These are phyloP conservation scores for Leccinum arenicola DNA, from an alignment of 768 basidiomycete species.

Conservation along the genomic window DNA sequence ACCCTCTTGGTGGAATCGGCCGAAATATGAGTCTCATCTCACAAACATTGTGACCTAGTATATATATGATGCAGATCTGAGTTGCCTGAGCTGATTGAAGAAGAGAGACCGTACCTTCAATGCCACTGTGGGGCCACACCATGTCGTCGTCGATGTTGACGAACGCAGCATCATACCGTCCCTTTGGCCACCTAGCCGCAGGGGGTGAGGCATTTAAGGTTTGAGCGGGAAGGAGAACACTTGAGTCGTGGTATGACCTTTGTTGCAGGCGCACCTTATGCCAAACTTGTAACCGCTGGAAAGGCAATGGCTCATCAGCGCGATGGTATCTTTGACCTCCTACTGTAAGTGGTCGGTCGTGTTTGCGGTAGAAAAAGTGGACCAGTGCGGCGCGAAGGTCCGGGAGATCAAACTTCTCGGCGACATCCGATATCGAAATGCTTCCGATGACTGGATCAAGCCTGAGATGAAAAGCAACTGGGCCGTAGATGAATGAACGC, in stretches of 20 bases:
- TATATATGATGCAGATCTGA: too few relatives aligned
- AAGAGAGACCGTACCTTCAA: slow-evolving; percentile 4
- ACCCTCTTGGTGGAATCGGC: too few relatives aligned
- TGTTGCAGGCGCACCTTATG: slow-evolving; percentile 5
- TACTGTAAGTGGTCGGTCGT: not conserved
- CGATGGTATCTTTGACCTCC: slow-evolving; percentile 1
- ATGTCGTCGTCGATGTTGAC: slow-evolving; percentile 12
- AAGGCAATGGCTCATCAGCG: slow-evolving; percentile 18
- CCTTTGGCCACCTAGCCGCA: slow-evolving; percentile 16
- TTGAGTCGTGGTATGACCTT: slow-evolving; percentile 13
- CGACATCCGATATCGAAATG: too few relatives aligned
- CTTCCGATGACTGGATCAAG: too few relatives aligned
- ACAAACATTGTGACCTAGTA: slow-evolving; percentile 10
- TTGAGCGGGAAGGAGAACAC: not conserved
- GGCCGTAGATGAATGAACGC: too few relatives aligned
- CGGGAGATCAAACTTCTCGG: too few relatives aligned
- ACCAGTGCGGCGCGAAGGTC: slow-evolving; percentile 28
- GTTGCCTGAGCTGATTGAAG: too few relatives aligned
- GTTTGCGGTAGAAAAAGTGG: slow-evolving; percentile 12
- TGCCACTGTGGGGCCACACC: slow-evolving; percentile 13
- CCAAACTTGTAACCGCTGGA: slow-evolving; percentile 31
- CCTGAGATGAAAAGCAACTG: too few relatives aligned
- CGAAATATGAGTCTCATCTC: too few relatives aligned
- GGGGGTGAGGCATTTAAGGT: slow-evolving; percentile 25
- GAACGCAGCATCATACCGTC: slow-evolving; percentile 14